A percentile compares a stretch with the other conserved stretches of the same genome.
Evolutionary conservation across 2,329 filamentous ascomycete species (phyloP).

Genomic region (Colletotrichum shisoi): DNA sequence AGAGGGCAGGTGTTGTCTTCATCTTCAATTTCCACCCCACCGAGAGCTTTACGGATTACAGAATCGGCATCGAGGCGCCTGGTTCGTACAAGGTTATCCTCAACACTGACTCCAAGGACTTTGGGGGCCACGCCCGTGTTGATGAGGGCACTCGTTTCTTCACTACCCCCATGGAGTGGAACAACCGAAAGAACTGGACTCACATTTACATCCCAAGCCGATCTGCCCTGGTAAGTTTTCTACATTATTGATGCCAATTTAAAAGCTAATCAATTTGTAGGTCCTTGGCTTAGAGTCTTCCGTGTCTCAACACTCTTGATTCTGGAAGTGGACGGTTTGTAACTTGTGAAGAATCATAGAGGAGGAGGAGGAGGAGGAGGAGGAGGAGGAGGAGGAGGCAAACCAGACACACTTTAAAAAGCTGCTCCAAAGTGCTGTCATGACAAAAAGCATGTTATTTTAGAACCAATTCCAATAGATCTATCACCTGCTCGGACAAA

Average conservation of each 20-base stretch:
- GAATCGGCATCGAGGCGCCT: conserved; percentile 82
- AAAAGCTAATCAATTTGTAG: conserved; percentile 47
- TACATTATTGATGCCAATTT: not conserved
- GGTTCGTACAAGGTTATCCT: conserved; percentile 90
- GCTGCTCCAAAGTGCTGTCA: conserved; percentile 14
- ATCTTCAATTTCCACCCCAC: conserved; percentile 95
- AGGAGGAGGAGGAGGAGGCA: not conserved
- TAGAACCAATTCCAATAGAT: conserved; percentile 24
- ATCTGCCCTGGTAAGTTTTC: conserved; percentile 75
- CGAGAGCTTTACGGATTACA: conserved; percentile 88
- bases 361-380: not conserved
- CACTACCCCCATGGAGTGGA: conserved; percentile 90
- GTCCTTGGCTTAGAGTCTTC: conserved; percentile 57
- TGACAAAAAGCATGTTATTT: conserved; percentile 20
- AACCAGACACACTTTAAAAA: conserved; percentile 3
- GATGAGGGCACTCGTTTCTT: conserved; percentile 87
- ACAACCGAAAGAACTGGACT: conserved; percentile 85
- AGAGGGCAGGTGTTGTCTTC: conserved; percentile 87
- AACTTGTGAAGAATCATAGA: not conserved
- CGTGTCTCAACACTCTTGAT: conserved; percentile 42
- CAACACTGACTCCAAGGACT: conserved; percentile 77
- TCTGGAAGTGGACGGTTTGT: not conserved
- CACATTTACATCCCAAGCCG: conserved; percentile 89
- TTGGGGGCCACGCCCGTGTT: conserved; percentile 81
- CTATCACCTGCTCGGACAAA: not conserved